phyloP scores from a whole-genome alignment of 2,329 filamentous ascomycete species.

The Dactylonectria macrodidyma region DNA sequence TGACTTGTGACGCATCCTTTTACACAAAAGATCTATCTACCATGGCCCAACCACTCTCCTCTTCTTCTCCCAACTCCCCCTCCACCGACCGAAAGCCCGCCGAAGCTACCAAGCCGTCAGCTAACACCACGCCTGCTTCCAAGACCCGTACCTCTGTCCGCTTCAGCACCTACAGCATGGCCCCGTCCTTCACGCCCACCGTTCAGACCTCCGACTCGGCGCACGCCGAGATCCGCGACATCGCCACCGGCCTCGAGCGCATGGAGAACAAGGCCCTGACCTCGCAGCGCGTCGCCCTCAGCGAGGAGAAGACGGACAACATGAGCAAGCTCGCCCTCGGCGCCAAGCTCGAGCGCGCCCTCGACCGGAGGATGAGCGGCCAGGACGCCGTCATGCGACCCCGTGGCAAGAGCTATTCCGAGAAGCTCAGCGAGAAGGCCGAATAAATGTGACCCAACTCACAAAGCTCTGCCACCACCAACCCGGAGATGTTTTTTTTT shows the following conservation, averaged over 20 bases:
- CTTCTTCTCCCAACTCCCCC: constrained; percentile 31
- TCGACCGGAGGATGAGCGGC: constrained; percentile 86
- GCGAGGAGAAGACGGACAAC: constrained; percentile 84
- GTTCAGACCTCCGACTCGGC: constrained; percentile 68
- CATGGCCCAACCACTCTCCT: constrained; percentile 42
- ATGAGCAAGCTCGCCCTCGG: constrained; percentile 90
- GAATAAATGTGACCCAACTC: constrained; percentile 37
- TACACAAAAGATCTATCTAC: constrained; percentile 18
- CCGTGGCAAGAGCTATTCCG: constrained; percentile 54
- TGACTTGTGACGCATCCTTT: constrained; percentile 23
- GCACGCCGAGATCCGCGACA: constrained; percentile 74
- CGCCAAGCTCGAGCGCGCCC: constrained; percentile 90
- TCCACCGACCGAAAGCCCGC: constrained; percentile 22
- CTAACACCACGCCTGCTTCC: constrained; percentile 42
- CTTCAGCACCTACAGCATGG: constrained; percentile 73
- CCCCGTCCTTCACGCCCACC: constrained; percentile 72
- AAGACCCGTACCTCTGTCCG: constrained; percentile 70
- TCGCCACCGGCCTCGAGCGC: constrained; percentile 85
- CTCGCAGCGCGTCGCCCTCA: constrained; percentile 81
- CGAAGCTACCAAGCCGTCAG: constrained; percentile 36
- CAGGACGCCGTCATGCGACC: constrained; percentile 90
- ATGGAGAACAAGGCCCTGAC: constrained; percentile 91
- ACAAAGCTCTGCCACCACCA: constrained; percentile 6
- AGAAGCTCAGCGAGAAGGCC: constrained; percentile 56
- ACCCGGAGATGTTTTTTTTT: not conserved